phyloP scores from a whole-genome alignment of 2,329 filamentous ascomycete species.

The Monilinia laxa region DNA sequence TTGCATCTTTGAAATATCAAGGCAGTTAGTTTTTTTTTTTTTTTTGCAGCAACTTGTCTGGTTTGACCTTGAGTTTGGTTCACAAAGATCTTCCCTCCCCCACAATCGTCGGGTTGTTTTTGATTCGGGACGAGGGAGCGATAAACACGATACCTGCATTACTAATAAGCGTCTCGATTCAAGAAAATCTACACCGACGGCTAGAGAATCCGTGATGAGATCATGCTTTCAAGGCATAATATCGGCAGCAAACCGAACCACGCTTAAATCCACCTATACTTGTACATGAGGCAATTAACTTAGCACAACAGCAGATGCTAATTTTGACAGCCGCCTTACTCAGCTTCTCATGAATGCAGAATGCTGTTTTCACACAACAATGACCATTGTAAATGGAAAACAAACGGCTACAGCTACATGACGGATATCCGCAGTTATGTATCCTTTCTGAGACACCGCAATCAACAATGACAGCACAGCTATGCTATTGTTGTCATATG shows the following conservation, averaged over 20 bases:
- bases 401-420: slow-evolving; percentile 31
- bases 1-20: slow-evolving; percentile 21
- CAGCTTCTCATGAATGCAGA: slow-evolving; percentile 10
- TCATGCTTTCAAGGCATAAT: slow-evolving; percentile 36
- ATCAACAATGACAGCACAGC: slow-evolving; percentile 33
- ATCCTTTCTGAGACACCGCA: slow-evolving; percentile 26
- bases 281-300: slow-evolving; percentile 10
- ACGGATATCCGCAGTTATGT: slow-evolving; percentile 31
- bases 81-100: slow-evolving; percentile 24
- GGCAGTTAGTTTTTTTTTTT: slow-evolving; percentile 23
- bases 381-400: slow-evolving; percentile 26
- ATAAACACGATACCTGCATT: slow-evolving; percentile 21
- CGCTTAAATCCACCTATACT: slow-evolving; percentile 16
- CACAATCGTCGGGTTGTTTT: slow-evolving; percentile 21
- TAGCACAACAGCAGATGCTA: background rate
- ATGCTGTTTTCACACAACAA: slow-evolving; percentile 27
- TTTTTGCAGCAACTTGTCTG: too few relatives aligned
- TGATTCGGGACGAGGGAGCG: slow-evolving; percentile 18
- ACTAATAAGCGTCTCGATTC: background rate
- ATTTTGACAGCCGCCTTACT: slow-evolving; percentile 9
- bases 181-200: slow-evolving; percentile 17
- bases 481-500: slow-evolving; percentile 20
- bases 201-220: slow-evolving; percentile 19
- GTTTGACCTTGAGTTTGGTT: slow-evolving; percentile 12
- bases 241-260: slow-evolving; percentile 31